Evolutionary conservation across 2,329 filamentous ascomycete genomes (phyloP).

Genomic region (Alternaria consortialis): DNA sequence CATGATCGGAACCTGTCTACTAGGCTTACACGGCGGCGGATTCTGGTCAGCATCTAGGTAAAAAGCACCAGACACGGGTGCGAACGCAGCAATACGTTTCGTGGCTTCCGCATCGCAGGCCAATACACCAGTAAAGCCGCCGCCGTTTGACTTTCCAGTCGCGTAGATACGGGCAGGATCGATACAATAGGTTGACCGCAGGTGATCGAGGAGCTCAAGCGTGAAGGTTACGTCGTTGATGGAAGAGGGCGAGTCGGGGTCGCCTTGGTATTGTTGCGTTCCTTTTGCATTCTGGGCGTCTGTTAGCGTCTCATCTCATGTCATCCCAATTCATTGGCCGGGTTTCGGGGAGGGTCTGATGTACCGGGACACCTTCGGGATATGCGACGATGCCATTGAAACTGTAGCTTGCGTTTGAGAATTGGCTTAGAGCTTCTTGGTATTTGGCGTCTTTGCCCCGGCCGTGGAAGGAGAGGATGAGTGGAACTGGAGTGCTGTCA

Average conservation of each 20-base stretch:
- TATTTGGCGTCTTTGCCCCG: conserved; percentile 48
- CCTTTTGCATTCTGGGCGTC: conserved; percentile 17
- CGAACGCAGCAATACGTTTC: conserved; percentile 60
- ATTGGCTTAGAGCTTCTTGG: conserved; percentile 56
- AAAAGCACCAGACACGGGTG: conserved; percentile 58
- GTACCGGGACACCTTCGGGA: conserved; percentile 52
- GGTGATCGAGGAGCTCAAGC: conserved; percentile 53
- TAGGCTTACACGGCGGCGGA: conserved; percentile 39
- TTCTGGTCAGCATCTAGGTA: conserved; percentile 48
- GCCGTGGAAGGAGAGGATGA: conserved; percentile 62
- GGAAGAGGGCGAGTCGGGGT: conserved; percentile 48
- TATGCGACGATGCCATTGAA: conserved; percentile 58
- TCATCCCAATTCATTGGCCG: not conserved
- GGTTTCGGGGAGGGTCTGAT: not conserved
- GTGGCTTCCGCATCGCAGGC: conserved; percentile 58
- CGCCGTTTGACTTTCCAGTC: conserved; percentile 65
- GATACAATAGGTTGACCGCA: conserved; percentile 57
- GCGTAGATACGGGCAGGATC: conserved; percentile 57
- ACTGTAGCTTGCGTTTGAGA: conserved; percentile 57
- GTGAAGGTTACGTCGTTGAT: conserved; percentile 59
- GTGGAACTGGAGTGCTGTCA: conserved; percentile 44
- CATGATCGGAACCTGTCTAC: conserved; percentile 51
- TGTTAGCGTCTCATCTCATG: not conserved
- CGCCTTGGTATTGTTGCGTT: conserved; percentile 55
- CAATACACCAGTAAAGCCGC: conserved; percentile 59